These are phyloP conservation scores for Globisporangium abappressorium DNA, from an alignment of 352 stramenopile genomes.

Conservation along the genomic window DNA sequence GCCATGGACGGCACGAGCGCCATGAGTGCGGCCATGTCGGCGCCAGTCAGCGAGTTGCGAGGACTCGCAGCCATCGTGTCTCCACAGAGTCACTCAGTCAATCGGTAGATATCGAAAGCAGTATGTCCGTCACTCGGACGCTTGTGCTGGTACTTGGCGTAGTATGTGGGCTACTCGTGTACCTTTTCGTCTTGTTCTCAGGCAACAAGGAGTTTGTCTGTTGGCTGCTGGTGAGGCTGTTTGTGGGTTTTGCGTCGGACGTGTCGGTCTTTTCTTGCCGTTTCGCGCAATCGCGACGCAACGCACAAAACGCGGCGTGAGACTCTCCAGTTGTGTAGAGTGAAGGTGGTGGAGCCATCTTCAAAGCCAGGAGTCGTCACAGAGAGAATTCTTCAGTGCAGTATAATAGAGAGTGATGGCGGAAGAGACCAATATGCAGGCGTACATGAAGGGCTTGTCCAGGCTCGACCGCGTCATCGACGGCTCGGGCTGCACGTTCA, in stretches of 20 bases:
- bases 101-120: no score
- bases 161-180: not conserved
- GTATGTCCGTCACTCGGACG: no score
- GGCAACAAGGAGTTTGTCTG: not conserved
- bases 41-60: conserved; percentile 13
- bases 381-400: not conserved
- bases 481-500: conserved; percentile 77
- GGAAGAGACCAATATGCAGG: conserved; percentile 34
- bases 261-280: not conserved
- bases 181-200: not conserved
- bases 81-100: not conserved
- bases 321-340: not conserved
- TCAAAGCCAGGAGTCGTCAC: not conserved
- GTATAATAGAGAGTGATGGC: conserved; percentile 4
- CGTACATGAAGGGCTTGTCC: conserved; percentile 65
- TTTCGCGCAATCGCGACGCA: conserved; percentile 5
- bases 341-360: not conserved
- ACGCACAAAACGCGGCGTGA: not conserved
- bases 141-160: no score
- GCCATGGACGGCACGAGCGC: conserved; percentile 33
- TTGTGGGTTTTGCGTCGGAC: not conserved
- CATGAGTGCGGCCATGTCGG: conserved; percentile 18
- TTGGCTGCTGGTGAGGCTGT: not conserved
- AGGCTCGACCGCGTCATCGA: conserved; percentile 72
- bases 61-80: conserved; percentile 12